Conservation (phyloP, 495 filamentous ascomycete species). For the Xylaria intraflava region DNA sequence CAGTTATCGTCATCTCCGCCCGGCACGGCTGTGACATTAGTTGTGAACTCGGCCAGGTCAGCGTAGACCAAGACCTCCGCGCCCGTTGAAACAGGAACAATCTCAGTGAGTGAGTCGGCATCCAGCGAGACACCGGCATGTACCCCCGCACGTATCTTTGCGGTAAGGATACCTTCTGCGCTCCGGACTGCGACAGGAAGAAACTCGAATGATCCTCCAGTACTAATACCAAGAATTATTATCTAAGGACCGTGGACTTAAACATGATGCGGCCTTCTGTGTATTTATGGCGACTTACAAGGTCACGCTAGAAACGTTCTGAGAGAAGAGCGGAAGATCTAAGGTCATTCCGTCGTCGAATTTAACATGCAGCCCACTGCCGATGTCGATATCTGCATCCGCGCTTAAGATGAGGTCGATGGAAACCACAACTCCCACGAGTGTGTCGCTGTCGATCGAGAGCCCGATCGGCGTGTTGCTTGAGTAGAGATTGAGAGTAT, state of each 20-base stretch:
- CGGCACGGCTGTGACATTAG: constrained; percentile 37
- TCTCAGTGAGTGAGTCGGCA: constrained; percentile 11
- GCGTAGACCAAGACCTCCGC: constrained; percentile 42
- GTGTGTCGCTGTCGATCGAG: constrained; percentile 27
- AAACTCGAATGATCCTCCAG: constrained; percentile 50
- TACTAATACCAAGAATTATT: constrained; percentile 22
- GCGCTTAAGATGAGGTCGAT: constrained; percentile 45
- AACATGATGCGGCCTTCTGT: background rate
- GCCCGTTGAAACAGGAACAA: constrained; percentile 30
- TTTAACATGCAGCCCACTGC: constrained; percentile 46
- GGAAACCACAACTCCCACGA: constrained; percentile 37
- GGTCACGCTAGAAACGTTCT: constrained; percentile 38
- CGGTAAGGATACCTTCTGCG: constrained; percentile 36
- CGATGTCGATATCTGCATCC: constrained; percentile 41
- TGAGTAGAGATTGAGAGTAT: constrained; percentile 43
- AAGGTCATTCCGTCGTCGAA: constrained; percentile 40
- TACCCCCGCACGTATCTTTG: constrained; percentile 38
- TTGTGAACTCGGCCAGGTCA: constrained; percentile 47
- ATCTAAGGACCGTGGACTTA: background rate
- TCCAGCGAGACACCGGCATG: constrained; percentile 38
- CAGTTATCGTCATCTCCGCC: constrained; percentile 30
- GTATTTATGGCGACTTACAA: constrained; percentile 30
- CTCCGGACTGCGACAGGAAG: constrained; percentile 45
- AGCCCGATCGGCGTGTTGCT: constrained; percentile 41
- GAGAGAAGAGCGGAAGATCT: constrained; percentile 38